Conservation (phyloP, 495 filamentous ascomycete species). For the Aspergillus ellipticus region DNA sequence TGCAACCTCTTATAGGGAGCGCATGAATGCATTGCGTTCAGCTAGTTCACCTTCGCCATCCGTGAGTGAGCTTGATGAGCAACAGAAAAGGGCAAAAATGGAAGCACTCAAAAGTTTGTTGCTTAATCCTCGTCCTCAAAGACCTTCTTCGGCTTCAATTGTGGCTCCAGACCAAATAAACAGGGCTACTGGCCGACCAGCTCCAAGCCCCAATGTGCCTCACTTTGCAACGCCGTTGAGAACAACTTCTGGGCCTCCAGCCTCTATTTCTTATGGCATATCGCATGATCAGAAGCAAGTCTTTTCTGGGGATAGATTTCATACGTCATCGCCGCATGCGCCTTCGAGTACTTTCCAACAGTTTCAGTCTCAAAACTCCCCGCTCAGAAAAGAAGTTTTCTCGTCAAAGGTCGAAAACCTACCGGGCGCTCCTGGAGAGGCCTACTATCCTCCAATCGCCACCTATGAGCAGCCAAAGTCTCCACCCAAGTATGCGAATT, state of each 20-base stretch:
- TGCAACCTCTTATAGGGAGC: constrained; percentile 63
- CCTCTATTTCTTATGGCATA: constrained; percentile 18
- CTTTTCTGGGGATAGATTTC: constrained; percentile 13
- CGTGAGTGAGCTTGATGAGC: constrained; percentile 27
- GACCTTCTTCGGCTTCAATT: constrained; percentile 30
- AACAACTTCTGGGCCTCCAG: constrained; percentile 35
- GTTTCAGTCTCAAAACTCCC: constrained; percentile 20
- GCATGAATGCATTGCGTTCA: constrained; percentile 55
- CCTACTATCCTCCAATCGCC: constrained; percentile 6
- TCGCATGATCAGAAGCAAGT: neutral
- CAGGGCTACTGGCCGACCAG: constrained; percentile 12
- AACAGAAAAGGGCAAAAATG: constrained; percentile 41
- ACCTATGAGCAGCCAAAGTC: constrained; percentile 11
- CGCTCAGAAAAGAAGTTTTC: constrained; percentile 25
- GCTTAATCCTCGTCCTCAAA: constrained; percentile 43
- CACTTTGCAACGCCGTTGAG: constrained; percentile 39
- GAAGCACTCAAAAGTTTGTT: constrained; percentile 46
- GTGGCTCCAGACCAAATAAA: constrained; percentile 13
- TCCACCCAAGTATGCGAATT: constrained; percentile 7
- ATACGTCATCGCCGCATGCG: constrained; percentile 12
- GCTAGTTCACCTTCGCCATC: constrained; percentile 23
- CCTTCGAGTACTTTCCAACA: constrained; percentile 17
- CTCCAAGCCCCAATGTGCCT: constrained; percentile 20
- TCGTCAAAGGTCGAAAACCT: constrained; percentile 13
- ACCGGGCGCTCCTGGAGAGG: constrained; percentile 5